A percentile compares a stretch with the other conserved stretches of the same genome.
These are phyloP conservation scores for Suillus subaureus DNA, from an alignment of 768 basidiomycete species.

Conservation along the genomic window DNA sequence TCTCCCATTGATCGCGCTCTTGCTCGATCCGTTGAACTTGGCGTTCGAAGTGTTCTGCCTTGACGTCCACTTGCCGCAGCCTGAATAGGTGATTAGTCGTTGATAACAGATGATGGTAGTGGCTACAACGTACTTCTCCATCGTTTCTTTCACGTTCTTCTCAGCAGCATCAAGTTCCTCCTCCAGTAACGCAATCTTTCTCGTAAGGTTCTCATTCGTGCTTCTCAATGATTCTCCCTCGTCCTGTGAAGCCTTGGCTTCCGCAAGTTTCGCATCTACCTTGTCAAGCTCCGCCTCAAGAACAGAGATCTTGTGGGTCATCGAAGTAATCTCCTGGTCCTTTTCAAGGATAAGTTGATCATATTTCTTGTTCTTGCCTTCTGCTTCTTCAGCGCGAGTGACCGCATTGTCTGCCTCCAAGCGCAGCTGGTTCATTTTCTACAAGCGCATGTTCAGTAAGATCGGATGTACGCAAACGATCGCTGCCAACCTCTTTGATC, in stretches of 20 bases:
- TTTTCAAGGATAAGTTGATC: slow-evolving; percentile 75
- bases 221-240: slow-evolving; percentile 74
- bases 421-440: slow-evolving; percentile 82
- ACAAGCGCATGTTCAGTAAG: slow-evolving; percentile 12
- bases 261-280: slow-evolving; percentile 62
- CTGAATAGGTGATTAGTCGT: slow-evolving; percentile 44
- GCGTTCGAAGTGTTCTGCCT: slow-evolving; percentile 97
- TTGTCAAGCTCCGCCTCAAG: slow-evolving; percentile 73
- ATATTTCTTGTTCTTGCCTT: slow-evolving; percentile 76
- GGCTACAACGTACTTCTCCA: slow-evolving; percentile 78
- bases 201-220: slow-evolving; percentile 67
- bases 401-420: slow-evolving; percentile 82
- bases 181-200: slow-evolving; percentile 92
- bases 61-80: slow-evolving; percentile 94
- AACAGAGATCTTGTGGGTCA: slow-evolving; percentile 67
- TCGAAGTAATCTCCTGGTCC: slow-evolving; percentile 86
- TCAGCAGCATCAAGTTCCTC: slow-evolving; percentile 95
- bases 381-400: slow-evolving; percentile 84
- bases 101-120: slow-evolving; percentile 15
- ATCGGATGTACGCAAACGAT: not conserved
- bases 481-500: slow-evolving; percentile 44
- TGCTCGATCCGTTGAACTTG: slow-evolving; percentile 84
- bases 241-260: slow-evolving; percentile 62
- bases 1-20: slow-evolving; percentile 92
- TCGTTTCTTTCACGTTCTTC: slow-evolving; percentile 95